Percentiles rank a stretch among this genome's conserved stretches.
Conservation (phyloP, 1,284 basidiomycete species). For the Blastosporella zonata region DNA sequence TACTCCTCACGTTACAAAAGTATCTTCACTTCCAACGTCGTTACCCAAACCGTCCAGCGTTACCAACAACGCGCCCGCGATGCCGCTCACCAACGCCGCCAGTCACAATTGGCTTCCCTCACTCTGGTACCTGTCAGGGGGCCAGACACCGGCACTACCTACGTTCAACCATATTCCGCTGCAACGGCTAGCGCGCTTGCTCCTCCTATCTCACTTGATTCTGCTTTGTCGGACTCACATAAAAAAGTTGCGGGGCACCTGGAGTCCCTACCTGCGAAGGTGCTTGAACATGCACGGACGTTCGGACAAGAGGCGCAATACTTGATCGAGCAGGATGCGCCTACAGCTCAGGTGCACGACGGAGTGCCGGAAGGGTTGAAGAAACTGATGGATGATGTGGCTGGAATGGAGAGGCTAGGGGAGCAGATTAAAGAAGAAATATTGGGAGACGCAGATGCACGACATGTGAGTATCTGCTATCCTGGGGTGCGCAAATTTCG, state of each 20-base stretch:
- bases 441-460: constrained; percentile 20
- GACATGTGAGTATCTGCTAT: constrained; percentile 19
- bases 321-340: constrained; percentile 28
- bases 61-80: constrained; percentile 31
- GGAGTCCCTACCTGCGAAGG: constrained; percentile 47
- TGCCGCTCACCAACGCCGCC: constrained; percentile 5
- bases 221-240: constrained; percentile 18
- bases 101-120: background rate
- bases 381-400: constrained; percentile 23
- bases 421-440: constrained; percentile 24
- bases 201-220: constrained; percentile 8
- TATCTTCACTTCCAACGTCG: constrained; percentile 43
- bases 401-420: constrained; percentile 20
- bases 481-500: constrained; percentile 44
- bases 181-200: background rate
- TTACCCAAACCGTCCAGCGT: constrained; percentile 46
- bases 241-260: constrained; percentile 33
- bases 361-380: constrained; percentile 31
- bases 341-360: constrained; percentile 18
- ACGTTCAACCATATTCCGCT: constrained; percentile 4
- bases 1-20: constrained; percentile 54
- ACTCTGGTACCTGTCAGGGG: constrained; percentile 2
- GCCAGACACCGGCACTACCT: constrained; percentile 7
- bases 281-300: constrained; percentile 43
- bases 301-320: constrained; percentile 52